phyloP scores from a whole-genome alignment of 371 early-diverging fungal genomes.

The Haplosporangium sp. region DNA sequence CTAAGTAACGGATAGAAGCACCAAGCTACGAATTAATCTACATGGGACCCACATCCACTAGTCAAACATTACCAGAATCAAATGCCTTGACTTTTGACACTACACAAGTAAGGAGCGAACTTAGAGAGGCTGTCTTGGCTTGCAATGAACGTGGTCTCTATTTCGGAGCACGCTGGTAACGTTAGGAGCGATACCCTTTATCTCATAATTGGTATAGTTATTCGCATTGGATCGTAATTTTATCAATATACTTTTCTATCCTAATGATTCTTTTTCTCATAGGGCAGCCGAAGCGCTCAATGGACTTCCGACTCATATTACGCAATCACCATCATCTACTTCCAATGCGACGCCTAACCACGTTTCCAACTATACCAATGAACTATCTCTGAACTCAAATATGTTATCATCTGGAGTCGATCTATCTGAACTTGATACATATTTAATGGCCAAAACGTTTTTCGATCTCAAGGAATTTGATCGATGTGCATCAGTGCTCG shows the following conservation, averaged over 20 bases:
- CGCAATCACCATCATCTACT: conserved; percentile 18
- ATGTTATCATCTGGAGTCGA: conserved; percentile 28
- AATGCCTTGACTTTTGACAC: not conserved
- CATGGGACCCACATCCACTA: not conserved
- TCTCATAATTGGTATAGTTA: not conserved
- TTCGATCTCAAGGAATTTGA: conserved; percentile 82
- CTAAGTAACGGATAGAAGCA: not conserved
- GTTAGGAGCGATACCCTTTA: not conserved
- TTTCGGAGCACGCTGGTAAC: conserved; percentile 78
- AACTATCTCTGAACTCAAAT: conserved; percentile 21
- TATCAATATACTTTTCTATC: not conserved
- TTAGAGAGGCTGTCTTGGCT: conserved; percentile 67
- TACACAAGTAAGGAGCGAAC: conserved; percentile 20
- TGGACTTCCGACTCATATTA: conserved; percentile 57
- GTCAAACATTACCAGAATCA: not conserved
- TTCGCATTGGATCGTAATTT: not conserved
- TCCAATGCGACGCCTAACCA: conserved; percentile 35
- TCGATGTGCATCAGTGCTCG: conserved; percentile 65
- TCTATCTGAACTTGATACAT: conserved; percentile 63
- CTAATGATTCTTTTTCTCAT: not conserved
- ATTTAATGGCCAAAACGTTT: conserved; percentile 74
- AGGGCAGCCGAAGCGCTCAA: conserved; percentile 81
- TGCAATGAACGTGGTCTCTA: conserved; percentile 78
- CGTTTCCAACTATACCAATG: conserved; percentile 22
- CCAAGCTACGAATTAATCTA: not conserved